phyloP scores from a whole-genome alignment of 139 green algal species.

The Astrephomene gubernaculifera region DNA sequence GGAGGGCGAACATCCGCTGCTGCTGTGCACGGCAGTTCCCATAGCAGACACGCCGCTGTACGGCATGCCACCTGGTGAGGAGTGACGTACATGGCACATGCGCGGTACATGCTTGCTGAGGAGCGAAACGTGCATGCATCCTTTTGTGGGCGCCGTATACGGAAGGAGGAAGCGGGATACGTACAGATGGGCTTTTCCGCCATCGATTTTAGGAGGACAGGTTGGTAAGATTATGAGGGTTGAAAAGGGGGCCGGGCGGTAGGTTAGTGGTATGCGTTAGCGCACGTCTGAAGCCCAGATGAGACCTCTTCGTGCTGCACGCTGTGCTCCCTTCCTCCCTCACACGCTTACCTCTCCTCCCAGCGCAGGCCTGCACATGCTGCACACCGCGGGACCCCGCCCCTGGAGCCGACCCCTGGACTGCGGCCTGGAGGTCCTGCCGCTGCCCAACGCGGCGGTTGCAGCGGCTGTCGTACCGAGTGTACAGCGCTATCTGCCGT shows the following conservation, averaged over 20 bases:
- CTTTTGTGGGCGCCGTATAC: not conserved
- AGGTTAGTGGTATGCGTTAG: no score
- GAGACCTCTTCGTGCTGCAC: not conserved
- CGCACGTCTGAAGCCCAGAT: no score
- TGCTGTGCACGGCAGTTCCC: conserved; percentile 16
- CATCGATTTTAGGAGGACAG: not conserved
- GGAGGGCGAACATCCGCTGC: not conserved
- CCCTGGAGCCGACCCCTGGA: not conserved
- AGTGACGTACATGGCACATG: not conserved
- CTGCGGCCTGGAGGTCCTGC: no score
- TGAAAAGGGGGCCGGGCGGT: not conserved
- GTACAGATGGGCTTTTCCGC: not conserved
- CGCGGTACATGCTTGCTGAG: not conserved
- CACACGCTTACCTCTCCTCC: not conserved
- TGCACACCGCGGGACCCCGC: not conserved
- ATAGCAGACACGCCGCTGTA: conserved; percentile 18
- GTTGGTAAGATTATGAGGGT: not conserved
- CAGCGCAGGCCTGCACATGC: conserved; percentile 34
- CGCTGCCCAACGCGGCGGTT: no score
- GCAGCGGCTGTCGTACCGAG: no score
- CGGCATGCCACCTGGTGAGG: not conserved
- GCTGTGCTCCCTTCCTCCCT: no score
- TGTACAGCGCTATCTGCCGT: conserved; percentile 22
- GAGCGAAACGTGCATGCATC: not conserved
- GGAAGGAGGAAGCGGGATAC: not conserved